A percentile compares a stretch with the other conserved stretches of the same genome.
phyloP scores from a whole-genome alignment of 306 rosid species.

The Prunus mongolica region DNA sequence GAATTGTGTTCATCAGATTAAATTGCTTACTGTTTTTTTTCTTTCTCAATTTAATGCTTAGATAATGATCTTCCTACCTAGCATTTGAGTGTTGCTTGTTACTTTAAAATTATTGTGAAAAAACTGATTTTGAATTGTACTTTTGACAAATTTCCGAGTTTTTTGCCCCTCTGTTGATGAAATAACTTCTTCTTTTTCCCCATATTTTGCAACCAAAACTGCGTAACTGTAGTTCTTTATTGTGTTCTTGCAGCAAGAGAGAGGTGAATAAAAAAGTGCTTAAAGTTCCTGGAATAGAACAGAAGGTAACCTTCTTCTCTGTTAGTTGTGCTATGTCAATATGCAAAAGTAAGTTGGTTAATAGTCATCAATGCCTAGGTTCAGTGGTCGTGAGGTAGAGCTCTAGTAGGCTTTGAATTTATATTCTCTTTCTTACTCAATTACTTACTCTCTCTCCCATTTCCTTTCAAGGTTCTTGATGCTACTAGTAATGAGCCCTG shows the following conservation, averaged over 20 bases:
- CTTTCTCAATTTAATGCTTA: background rate
- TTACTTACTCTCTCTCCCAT: background rate
- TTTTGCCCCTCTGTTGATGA: background rate
- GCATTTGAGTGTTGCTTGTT: background rate
- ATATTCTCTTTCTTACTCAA: background rate
- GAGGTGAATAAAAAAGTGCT: conserved; percentile 95
- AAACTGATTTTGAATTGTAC: background rate
- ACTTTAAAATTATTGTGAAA: background rate
- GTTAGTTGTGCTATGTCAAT: background rate
- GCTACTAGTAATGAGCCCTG: conserved; percentile 99
- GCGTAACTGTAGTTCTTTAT: background rate
- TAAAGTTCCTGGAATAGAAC: conserved; percentile 96
- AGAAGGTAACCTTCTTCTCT: conserved; percentile 62
- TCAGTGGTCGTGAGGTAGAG: background rate
- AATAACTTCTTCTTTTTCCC: background rate
- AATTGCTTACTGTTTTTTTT: conserved; percentile 5
- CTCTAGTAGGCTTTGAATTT: background rate
- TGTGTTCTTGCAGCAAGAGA: conserved; percentile 68
- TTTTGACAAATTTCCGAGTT: background rate
- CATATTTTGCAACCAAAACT: background rate
- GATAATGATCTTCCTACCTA: background rate
- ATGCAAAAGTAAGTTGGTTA: background rate
- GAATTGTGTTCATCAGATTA: background rate
- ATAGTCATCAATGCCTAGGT: background rate
- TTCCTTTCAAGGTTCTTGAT: conserved; percentile 75